Evolutionary conservation across 768 basidiomycete species (phyloP).

Genomic region (Leccinellum luteum): DNA sequence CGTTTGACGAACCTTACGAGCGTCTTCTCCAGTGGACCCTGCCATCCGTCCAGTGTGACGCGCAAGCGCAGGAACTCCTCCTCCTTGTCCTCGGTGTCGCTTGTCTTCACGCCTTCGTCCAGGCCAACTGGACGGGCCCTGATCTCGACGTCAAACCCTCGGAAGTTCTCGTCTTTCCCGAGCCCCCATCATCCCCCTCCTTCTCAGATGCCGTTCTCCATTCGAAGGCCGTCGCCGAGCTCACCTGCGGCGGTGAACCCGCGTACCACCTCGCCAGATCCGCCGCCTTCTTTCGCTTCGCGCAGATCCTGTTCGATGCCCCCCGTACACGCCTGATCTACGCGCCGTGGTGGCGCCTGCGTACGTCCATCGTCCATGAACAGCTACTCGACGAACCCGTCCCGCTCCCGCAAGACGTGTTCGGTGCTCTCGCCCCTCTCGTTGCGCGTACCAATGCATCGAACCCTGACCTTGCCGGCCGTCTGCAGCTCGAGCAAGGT

Average conservation of each 20-base stretch:
- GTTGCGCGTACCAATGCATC: conserved; percentile 33
- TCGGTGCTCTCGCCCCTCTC: conserved; percentile 43
- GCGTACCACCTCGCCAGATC: conserved; percentile 84
- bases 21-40: conserved; percentile 33
- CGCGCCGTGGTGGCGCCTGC: conserved; percentile 80
- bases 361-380: conserved; percentile 68
- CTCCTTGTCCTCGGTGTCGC: conserved; percentile 70
- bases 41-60: conserved; percentile 27
- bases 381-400: conserved; percentile 81
- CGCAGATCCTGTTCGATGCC: conserved; percentile 63
- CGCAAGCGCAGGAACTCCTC: conserved; percentile 48
- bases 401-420: conserved; percentile 44
- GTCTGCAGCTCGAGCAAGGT: conserved; percentile 72
- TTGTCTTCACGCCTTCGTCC: conserved; percentile 85
- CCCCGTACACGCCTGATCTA: conserved; percentile 51
- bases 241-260: conserved; percentile 88
- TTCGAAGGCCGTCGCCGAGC: conserved; percentile 63
- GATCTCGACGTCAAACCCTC: conserved; percentile 58
- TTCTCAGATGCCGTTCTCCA: conserved; percentile 54
- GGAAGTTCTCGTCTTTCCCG: conserved; percentile 39
- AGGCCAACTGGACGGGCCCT: conserved; percentile 97
- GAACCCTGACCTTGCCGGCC: conserved; percentile 65
- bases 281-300: conserved; percentile 70
- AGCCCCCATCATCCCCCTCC: conserved; percentile 10
- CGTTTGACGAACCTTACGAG: conserved; percentile 41